Conservation (phyloP, 805 yeast genomes). For the Cyberlindnera xylosilytica region DNA sequence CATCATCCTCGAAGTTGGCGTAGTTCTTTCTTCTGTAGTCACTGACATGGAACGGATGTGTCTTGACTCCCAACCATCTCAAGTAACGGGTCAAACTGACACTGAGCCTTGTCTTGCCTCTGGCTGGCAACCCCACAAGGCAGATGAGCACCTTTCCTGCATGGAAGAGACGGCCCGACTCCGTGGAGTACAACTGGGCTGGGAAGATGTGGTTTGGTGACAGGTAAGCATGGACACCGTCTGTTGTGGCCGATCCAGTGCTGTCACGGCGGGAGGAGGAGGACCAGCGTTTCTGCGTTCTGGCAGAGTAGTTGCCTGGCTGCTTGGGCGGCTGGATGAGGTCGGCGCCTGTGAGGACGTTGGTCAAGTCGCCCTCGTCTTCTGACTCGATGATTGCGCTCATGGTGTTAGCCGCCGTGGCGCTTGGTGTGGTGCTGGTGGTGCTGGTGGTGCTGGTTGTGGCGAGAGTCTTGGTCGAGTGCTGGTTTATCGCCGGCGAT, state of each 20-base stretch:
- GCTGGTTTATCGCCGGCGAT: not conserved
- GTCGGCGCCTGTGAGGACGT: slow-evolving; percentile 25
- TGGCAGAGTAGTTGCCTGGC: slow-evolving; percentile 54
- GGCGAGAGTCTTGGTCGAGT: not conserved
- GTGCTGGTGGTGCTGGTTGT: not conserved
- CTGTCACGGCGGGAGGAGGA: slow-evolving; percentile 17
- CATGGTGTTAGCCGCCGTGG: slow-evolving; percentile 19
- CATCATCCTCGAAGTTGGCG: slow-evolving; percentile 37
- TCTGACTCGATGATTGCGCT: slow-evolving; percentile 31
- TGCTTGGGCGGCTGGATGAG: slow-evolving; percentile 40
- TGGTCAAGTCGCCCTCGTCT: slow-evolving; percentile 26
- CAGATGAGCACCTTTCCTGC: slow-evolving; percentile 92
- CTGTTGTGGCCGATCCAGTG: slow-evolving; percentile 28
- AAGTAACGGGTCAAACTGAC: slow-evolving; percentile 89
- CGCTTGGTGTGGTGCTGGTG: not conserved
- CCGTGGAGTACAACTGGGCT: slow-evolving; percentile 91
- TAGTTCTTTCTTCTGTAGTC: slow-evolving; percentile 69
- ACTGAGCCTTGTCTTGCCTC: slow-evolving; percentile 92
- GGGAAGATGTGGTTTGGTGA: slow-evolving; percentile 73
- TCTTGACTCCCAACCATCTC: slow-evolving; percentile 94
- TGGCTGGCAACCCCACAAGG: slow-evolving; percentile 89
- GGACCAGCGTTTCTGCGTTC: slow-evolving; percentile 52
- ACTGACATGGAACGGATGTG: slow-evolving; percentile 88
- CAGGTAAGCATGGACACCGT: slow-evolving; percentile 66
- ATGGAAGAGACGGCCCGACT: slow-evolving; percentile 87